phyloP scores from a whole-genome alignment of 2,329 filamentous ascomycete species.

The Monosporascus sp. region DNA sequence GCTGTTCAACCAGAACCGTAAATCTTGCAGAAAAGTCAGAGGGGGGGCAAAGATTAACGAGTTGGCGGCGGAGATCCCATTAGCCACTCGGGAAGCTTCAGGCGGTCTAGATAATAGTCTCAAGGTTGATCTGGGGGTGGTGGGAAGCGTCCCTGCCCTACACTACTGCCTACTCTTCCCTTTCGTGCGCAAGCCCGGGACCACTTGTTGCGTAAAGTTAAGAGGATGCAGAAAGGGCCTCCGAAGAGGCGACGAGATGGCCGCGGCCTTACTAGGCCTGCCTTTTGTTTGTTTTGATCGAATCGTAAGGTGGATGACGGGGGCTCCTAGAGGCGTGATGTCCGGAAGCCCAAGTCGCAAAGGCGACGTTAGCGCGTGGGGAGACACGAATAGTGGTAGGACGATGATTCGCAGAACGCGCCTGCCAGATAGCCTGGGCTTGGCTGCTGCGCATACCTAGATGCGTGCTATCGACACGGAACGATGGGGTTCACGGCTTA shows the following conservation, averaged over 20 bases:
- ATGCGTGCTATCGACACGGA: slow-evolving; percentile 13
- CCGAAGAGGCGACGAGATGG: not conserved
- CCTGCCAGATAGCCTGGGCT: slow-evolving; percentile 19
- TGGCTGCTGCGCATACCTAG: slow-evolving; percentile 21
- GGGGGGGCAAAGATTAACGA: slow-evolving; percentile 10
- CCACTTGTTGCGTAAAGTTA: not conserved
- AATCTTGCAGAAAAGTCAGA: slow-evolving; percentile 12
- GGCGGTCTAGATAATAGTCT: slow-evolving; percentile 23
- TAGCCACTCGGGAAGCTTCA: slow-evolving; percentile 16
- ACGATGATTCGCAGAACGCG: slow-evolving; percentile 24
- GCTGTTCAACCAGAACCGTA: slow-evolving; percentile 22
- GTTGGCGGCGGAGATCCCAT: slow-evolving; percentile 14
- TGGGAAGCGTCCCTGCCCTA: not conserved
- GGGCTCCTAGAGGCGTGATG: not conserved
- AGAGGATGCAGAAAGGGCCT: not conserved
- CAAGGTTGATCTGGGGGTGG: not conserved
- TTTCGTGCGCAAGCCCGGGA: not conserved
- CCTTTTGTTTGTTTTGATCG: not conserved
- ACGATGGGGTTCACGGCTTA: slow-evolving; percentile 20
- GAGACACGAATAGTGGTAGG: slow-evolving; percentile 14
- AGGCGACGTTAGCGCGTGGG: slow-evolving; percentile 17
- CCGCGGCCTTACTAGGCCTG: not conserved
- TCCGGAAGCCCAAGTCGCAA: not conserved
- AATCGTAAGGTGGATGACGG: not conserved
- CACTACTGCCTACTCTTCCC: not conserved